phyloP scores from a whole-genome alignment of 139 green algal species.

The Chara braunii region DNA sequence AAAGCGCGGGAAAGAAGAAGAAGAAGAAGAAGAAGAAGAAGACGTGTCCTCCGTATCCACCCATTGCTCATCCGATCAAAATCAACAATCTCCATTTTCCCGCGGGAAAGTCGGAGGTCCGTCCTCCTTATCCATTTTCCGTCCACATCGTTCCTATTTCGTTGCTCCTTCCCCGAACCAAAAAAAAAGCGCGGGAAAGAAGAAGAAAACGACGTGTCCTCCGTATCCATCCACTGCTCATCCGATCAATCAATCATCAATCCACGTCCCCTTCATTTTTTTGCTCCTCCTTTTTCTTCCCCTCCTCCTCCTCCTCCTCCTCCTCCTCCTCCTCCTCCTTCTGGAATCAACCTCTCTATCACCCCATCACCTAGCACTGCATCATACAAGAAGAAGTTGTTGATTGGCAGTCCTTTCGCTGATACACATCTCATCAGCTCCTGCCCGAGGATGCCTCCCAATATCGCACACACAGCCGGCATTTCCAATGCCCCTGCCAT shows the following conservation, averaged over 20 bases:
- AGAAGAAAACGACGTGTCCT: too few species aligned
- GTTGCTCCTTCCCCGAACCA: slow-evolving; percentile 7
- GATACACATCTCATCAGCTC: slow-evolving; percentile 76
- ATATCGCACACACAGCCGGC: slow-evolving; percentile 57
- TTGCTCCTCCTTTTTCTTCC: background rate
- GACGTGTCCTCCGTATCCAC: too few species aligned
- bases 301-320: background rate
- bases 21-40: too few species aligned
- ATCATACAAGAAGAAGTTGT: slow-evolving; percentile 77
- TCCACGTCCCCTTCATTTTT: slow-evolving; percentile 11
- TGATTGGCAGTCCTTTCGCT: slow-evolving; percentile 57
- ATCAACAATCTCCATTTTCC: too few species aligned
- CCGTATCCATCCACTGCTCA: too few species aligned
- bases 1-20: too few species aligned
- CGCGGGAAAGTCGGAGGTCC: too few species aligned
- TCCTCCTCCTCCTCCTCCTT: background rate
- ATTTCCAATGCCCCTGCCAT: background rate
- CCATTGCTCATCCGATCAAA: too few species aligned
- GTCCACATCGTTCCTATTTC: slow-evolving; percentile 8
- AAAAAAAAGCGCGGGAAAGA: too few species aligned
- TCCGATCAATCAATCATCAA: background rate
- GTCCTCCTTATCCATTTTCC: background rate
- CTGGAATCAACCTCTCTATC: slow-evolving; percentile 1
- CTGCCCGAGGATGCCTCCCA: slow-evolving; percentile 69
- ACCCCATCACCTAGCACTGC: background rate